These are phyloP conservation scores for Ascochyta viciae-villosae DNA, from an alignment of 2,329 filamentous ascomycete genomes.

Conservation along the genomic window DNA sequence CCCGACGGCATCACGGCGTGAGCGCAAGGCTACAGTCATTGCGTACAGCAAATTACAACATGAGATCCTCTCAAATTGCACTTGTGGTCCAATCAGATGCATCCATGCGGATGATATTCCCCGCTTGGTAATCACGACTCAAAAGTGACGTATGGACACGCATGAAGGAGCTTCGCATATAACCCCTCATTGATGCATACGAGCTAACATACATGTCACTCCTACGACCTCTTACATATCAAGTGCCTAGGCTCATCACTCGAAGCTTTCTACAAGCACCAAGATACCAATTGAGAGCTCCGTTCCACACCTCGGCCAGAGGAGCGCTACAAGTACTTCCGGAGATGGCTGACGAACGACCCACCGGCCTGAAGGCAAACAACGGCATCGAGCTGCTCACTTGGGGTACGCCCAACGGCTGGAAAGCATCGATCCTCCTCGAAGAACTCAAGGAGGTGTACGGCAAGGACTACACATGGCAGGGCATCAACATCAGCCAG, in stretches of 20 bases:
- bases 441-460: slow-evolving; percentile 73
- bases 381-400: slow-evolving; percentile 72
- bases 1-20: not conserved
- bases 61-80: not conserved
- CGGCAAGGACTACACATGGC: slow-evolving; percentile 64
- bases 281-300: slow-evolving; percentile 19
- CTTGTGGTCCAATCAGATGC: not conserved
- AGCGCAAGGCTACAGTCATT: not conserved
- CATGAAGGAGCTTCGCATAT: slow-evolving; percentile 20
- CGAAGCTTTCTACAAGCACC: slow-evolving; percentile 22
- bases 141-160: slow-evolving; percentile 3
- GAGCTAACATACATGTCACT: slow-evolving; percentile 30
- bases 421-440: slow-evolving; percentile 67
- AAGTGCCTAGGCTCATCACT: slow-evolving; percentile 22
- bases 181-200: slow-evolving; percentile 32
- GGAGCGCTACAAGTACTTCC: slow-evolving; percentile 22
- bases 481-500: slow-evolving; percentile 63
- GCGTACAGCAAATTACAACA: not conserved
- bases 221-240: slow-evolving; percentile 22
- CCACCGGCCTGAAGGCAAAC: slow-evolving; percentile 66
- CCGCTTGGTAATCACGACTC: slow-evolving; percentile 2
- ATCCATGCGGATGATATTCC: not conserved
- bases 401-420: slow-evolving; percentile 57
- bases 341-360: slow-evolving; percentile 46
- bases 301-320: slow-evolving; percentile 30